Base-by-base conservation (phyloP, 352 stramenopile species). In the Globisporangium nodosum region DNA sequence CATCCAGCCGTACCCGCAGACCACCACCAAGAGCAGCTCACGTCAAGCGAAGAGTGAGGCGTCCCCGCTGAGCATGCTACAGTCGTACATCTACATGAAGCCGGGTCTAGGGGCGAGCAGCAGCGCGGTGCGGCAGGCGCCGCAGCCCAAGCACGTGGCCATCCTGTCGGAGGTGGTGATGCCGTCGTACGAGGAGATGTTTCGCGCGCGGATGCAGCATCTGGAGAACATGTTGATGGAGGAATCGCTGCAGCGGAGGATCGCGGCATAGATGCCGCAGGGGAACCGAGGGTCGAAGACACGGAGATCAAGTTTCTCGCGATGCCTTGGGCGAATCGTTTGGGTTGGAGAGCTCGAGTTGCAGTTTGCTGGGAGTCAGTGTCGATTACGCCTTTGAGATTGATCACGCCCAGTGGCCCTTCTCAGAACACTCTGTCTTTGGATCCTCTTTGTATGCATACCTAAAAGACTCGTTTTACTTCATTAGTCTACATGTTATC, bases 141-240 rank as follows among this genome's bases (percentile, higher is more conserved):
- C 46, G 5, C 55, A 54, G 21, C 24, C 55, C 4, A 49, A 60
- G 33, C 46, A 60, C 45, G 21, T 60, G 4, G 55, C 55, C 21
- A 42, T 63, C 21, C 56, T 63, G 27, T 56, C 49, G 42, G 49
- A 61, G 43, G 35, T 52, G 15, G 57, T 64, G 5, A 37, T 61
- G 39, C 62, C 62, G 27, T 37, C 58, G 15, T 49, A 64, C 16
- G 7, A 35, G 35, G 11, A 62, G 3, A 33, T 61, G 27, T 56
- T 68, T 13, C 15, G 37, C n/a, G 21, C 27, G 18, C 33, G 49
- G 9, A 52, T 60, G 16, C 62, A 68, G 53, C 45, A 56, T 9
- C 21, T 68, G 11, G 62, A 68, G 52, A 68, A 68, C 46, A 27
- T 37, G 24, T 15, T 65, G 30, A 3, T 68, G 3, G 56, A 68